These are phyloP conservation scores for Raffaelea ambrosiae DNA, from an alignment of 2,329 filamentous ascomycete species.

Conservation along the genomic window DNA sequence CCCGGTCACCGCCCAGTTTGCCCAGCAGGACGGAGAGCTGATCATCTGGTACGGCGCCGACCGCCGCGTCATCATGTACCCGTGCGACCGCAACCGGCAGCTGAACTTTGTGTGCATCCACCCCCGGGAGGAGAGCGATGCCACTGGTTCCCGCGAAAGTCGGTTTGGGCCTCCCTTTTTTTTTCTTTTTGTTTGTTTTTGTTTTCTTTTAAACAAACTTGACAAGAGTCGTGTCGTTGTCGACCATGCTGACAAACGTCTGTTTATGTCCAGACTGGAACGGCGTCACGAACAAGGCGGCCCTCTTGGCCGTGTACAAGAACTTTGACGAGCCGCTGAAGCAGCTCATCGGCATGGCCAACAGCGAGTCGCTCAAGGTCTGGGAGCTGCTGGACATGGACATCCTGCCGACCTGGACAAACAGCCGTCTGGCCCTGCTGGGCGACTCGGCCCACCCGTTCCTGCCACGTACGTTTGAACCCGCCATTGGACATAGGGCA, in stretches of 20 bases:
- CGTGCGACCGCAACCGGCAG: constrained; percentile 31
- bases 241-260: not conserved
- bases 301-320: constrained; percentile 28
- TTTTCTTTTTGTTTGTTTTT: not conserved
- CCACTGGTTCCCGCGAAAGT: constrained; percentile 15
- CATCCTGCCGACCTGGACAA: constrained; percentile 44
- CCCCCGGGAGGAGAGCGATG: constrained; percentile 31
- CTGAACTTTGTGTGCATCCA: constrained; percentile 46
- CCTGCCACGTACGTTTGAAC: constrained; percentile 43
- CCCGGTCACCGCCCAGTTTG: constrained; percentile 23
- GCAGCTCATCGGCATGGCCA: constrained; percentile 31
- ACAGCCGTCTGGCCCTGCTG: constrained; percentile 45
- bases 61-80: constrained; percentile 37
- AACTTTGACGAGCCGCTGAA: constrained; percentile 33
- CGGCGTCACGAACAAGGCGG: constrained; percentile 23
- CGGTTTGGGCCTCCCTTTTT: constrained; percentile 15
- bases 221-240: too few relatives aligned
- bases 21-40: constrained; percentile 20
- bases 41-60: constrained; percentile 32
- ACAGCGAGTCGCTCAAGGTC: constrained; percentile 38
- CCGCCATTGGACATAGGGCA: not conserved
- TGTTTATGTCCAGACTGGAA: constrained; percentile 36
- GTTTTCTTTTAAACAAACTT: constrained; percentile 1
- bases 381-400: constrained; percentile 58
- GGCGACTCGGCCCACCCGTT: constrained; percentile 65